Conservation (phyloP, 1,284 basidiomycete species). For the Ustilago cynodontis region DNA sequence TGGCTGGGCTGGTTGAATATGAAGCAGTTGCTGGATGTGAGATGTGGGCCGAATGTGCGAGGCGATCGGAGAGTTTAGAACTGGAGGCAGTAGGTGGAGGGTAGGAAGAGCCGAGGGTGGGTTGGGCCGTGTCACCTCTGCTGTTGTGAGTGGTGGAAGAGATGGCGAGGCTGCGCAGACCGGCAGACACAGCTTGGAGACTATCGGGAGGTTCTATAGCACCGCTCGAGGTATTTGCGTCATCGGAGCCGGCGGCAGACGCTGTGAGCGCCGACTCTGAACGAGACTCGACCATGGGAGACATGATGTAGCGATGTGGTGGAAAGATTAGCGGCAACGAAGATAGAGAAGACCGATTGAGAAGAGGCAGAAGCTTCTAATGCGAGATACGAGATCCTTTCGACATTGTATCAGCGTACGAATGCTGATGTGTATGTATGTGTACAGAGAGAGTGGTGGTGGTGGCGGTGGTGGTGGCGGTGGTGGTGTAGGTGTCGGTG, state of each 20-base stretch:
- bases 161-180: slow-evolving; percentile 36
- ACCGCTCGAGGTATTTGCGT: slow-evolving; percentile 15
- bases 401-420: slow-evolving; percentile 37
- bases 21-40: slow-evolving; percentile 13
- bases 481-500: slow-evolving; percentile 2
- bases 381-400: slow-evolving; percentile 14
- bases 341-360: background rate
- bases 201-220: slow-evolving; percentile 50
- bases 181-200: slow-evolving; percentile 38
- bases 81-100: slow-evolving; percentile 17
- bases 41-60: background rate
- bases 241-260: slow-evolving; percentile 23
- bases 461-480: background rate
- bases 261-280: slow-evolving; percentile 24
- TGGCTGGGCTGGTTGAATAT: slow-evolving; percentile 34
- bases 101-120: slow-evolving; percentile 27
- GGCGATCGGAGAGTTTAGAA: slow-evolving; percentile 20
- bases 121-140: slow-evolving; percentile 5
- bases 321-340: background rate
- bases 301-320: slow-evolving; percentile 21
- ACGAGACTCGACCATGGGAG: slow-evolving; percentile 20
- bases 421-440: slow-evolving; percentile 23
- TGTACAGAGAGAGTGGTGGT: background rate
- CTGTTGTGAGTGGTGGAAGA: slow-evolving; percentile 3
- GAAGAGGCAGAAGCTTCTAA: slow-evolving; percentile 16